Evolutionary conservation across 305 asterid species (phyloP), one percentile per base, ranked within the genome.

Genomic region (Solanum chacoense): DNA sequence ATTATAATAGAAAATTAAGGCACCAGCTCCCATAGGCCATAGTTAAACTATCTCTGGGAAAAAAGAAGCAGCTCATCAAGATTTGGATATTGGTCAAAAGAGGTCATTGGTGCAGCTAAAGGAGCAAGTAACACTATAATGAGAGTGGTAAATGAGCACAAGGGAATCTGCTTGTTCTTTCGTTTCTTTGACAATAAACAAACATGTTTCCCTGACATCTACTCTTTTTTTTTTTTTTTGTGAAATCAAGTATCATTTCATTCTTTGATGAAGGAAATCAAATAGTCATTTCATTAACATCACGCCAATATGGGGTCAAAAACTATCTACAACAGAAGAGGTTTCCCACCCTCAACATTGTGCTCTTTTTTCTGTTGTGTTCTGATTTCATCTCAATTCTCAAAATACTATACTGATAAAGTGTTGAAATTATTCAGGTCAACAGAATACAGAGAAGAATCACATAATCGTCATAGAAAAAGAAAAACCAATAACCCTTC

Each of bases 251-350:
- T 81, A 81, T 16, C 36, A 81, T 42, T 42, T 81, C 36, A 8
- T 16, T 18, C 34, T 29, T 29, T 72, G 78, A 72, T 29, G 77
- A 72, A 72, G 77, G 85, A 79, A 40, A 79, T 79, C 36, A 59
- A 8, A 59, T 59, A 59, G 69, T 45, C 14, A 81, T 42, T 42
- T 45, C 71, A 45, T 28, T 10, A 81, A 81, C n/a, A 81, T 9
- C 71, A 45, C 28, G 2, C 71, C 65, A 45, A 84, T 90, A 72
- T 85, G 71, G 28, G 71, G 38, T 87, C 89, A 92, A 90, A 85
- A 88, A 85, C n/a, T 38, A 45, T 45, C 50, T 45, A 45, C 69
- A 45, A 45, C 71, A 45, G 8, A 81, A 81, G 72, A 45, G 86
- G 22, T 31, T 28, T 9, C 12, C 69, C 86, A 80, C 71, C 86